Conservation (phyloP, 176 grass and related monocot species). For the Oryza officinalis region DNA sequence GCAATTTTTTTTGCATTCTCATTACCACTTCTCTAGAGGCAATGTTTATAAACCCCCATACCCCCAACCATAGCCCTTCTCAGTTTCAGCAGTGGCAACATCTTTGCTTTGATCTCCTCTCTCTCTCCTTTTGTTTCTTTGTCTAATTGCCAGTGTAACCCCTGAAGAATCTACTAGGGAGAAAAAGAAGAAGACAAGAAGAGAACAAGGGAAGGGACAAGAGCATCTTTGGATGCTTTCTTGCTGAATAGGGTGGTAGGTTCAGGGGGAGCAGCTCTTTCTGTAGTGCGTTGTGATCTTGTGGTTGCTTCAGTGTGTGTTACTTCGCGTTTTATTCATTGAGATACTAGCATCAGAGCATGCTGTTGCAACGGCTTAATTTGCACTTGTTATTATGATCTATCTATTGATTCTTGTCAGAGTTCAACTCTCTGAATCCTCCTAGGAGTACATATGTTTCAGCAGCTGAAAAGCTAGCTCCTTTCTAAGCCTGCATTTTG, state of each 20-base stretch:
- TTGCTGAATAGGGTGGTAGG: neutral
- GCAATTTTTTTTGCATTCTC: neutral
- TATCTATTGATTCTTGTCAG: neutral
- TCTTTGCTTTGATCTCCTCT: neutral
- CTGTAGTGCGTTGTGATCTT: neutral
- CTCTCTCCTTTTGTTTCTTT: neutral
- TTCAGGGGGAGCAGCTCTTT: neutral
- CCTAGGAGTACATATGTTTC: neutral
- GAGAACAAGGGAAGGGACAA: neutral
- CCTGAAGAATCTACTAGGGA: conserved; percentile 12
- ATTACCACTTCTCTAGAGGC: neutral
- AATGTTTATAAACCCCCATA: conserved; percentile 15
- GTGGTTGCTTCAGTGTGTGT: neutral
- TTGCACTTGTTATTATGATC: neutral
- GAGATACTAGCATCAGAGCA: neutral
- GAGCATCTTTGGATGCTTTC: conserved; percentile 1
- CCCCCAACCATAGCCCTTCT: neutral
- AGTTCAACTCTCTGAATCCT: neutral
- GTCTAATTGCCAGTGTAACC: conserved; percentile 28
- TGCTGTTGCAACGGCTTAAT: neutral
- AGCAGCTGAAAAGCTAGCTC: neutral
- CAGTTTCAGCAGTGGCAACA: conserved; percentile 19
- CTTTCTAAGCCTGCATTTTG: neutral
- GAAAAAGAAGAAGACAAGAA: neutral
- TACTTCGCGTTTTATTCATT: neutral